Conservation (phyloP, 495 filamentous ascomycete genomes). For the Hypomontagnella submonticulosa region DNA sequence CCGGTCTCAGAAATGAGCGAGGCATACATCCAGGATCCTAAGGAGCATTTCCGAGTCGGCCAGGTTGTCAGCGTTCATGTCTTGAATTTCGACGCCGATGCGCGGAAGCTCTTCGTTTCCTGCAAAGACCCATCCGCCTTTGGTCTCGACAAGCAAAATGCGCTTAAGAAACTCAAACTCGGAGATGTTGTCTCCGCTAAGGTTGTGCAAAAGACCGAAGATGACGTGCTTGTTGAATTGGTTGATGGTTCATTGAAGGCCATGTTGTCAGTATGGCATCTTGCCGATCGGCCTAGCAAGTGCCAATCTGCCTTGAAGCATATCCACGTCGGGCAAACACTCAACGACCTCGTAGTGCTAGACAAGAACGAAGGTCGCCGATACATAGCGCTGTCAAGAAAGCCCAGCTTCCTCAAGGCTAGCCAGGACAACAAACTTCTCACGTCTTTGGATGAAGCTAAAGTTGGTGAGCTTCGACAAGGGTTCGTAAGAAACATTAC, state of each 20-base stretch:
- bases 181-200: slow-evolving; percentile 79
- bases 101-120: slow-evolving; percentile 81
- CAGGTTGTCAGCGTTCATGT: slow-evolving; percentile 92
- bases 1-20: slow-evolving; percentile 98
- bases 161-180: slow-evolving; percentile 74
- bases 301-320: slow-evolving; percentile 77
- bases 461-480: slow-evolving; percentile 71
- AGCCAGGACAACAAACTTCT: slow-evolving; percentile 73
- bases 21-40: slow-evolving; percentile 88
- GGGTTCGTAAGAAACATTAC: slow-evolving; percentile 91
- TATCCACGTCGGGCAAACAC: slow-evolving; percentile 80
- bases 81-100: slow-evolving; percentile 76
- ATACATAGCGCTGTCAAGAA: slow-evolving; percentile 78
- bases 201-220: slow-evolving; percentile 85
- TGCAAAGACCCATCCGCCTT: slow-evolving; percentile 89
- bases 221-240: slow-evolving; percentile 81
- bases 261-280: slow-evolving; percentile 76
- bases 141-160: slow-evolving; percentile 76
- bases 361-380: slow-evolving; percentile 79
- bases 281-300: slow-evolving; percentile 83
- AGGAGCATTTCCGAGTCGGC: slow-evolving; percentile 86
- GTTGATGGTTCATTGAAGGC: slow-evolving; percentile 76
- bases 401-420: slow-evolving; percentile 82
- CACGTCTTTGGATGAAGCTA: slow-evolving; percentile 71
- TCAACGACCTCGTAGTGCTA: slow-evolving; percentile 85